A percentile compares a stretch with the other conserved stretches of the same genome.
phyloP scores from a whole-genome alignment of 768 basidiomycete genomes.

The Melanogaster broomeanus region DNA sequence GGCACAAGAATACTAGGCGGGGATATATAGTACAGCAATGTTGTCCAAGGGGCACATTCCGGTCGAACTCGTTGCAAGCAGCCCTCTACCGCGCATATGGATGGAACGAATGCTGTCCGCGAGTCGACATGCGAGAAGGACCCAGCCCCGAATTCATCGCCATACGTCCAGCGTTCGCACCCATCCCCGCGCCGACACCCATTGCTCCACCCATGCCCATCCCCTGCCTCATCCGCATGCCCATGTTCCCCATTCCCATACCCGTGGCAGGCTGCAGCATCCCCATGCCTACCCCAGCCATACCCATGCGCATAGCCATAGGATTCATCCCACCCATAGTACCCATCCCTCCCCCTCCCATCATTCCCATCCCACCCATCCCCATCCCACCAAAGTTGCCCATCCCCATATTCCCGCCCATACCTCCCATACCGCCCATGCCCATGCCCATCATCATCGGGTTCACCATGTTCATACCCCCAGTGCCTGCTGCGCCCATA shows the following conservation, averaged over 20 bases:
- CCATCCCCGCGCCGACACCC: conserved; percentile 33
- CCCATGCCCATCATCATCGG: conserved; percentile 52
- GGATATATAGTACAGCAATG: conserved; percentile 33
- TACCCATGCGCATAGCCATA: conserved; percentile 39
- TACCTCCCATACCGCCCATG: conserved; percentile 42
- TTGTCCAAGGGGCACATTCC: background rate
- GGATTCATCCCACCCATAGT: conserved; percentile 28
- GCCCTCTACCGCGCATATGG: conserved; percentile 56
- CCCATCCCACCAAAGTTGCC: conserved; percentile 24
- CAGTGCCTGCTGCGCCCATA: conserved; percentile 42
- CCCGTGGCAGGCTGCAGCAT: conserved; percentile 28
- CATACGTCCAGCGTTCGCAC: conserved; percentile 39
- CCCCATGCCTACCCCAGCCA: conserved; percentile 35
- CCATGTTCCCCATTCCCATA: conserved; percentile 40
- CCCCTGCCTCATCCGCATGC: conserved; percentile 29
- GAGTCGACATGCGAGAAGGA: conserved; percentile 48
- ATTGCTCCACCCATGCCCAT: conserved; percentile 41
- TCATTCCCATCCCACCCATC: conserved; percentile 40
- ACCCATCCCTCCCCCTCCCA: conserved; percentile 24
- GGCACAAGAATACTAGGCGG: conserved; percentile 16
- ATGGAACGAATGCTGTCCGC: conserved; percentile 64
- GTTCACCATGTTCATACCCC: conserved; percentile 53
- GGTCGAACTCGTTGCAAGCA: background rate
- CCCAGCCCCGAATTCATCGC: conserved; percentile 44
- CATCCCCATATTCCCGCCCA: conserved; percentile 36